phyloP scores from a whole-genome alignment of 176 grass and related monocot genomes.

The Triticum dicoccoides region DNA sequence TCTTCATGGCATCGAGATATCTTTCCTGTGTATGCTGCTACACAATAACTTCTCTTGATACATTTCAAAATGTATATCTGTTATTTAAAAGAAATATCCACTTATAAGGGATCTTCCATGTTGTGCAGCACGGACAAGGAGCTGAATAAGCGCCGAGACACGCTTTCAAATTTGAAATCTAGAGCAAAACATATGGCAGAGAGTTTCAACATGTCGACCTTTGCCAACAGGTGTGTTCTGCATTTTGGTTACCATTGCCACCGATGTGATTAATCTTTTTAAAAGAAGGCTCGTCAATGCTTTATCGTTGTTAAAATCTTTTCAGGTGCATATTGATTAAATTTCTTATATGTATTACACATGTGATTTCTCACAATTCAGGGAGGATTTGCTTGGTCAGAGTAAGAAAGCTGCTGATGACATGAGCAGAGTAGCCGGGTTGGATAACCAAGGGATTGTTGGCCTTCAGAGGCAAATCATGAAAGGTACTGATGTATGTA shows the following conservation, averaged over 20 bases:
- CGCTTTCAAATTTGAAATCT: conserved; percentile 54
- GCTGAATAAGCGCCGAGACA: conserved; percentile 58
- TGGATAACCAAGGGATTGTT: conserved; percentile 70
- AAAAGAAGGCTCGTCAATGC: not conserved
- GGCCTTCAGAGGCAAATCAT: conserved; percentile 71
- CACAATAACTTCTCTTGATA: not conserved
- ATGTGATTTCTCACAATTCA: conserved; percentile 24
- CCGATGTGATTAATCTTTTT: not conserved
- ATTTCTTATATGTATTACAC: not conserved
- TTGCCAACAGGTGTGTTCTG: conserved; percentile 56
- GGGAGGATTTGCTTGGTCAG: conserved; percentile 70
- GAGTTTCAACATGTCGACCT: conserved; percentile 65
- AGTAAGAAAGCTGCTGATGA: conserved; percentile 50
- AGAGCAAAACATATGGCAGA: conserved; percentile 63
- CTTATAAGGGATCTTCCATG: not conserved
- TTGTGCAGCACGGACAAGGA: conserved; percentile 68
- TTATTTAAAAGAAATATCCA: not conserved
- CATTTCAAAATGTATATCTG: not conserved
- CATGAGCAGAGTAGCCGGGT: conserved; percentile 46
- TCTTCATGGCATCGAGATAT: too few relatives aligned
- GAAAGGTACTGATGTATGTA: conserved; percentile 44
- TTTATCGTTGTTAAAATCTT: not conserved
- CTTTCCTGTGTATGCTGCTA: not conserved
- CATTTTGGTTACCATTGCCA: not conserved
- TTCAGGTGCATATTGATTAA: not conserved